Evolutionary conservation across 495 filamentous ascomycete species (phyloP), one percentile per base, ranked within the genome.

Genomic region (Xylaria intraflava): DNA sequence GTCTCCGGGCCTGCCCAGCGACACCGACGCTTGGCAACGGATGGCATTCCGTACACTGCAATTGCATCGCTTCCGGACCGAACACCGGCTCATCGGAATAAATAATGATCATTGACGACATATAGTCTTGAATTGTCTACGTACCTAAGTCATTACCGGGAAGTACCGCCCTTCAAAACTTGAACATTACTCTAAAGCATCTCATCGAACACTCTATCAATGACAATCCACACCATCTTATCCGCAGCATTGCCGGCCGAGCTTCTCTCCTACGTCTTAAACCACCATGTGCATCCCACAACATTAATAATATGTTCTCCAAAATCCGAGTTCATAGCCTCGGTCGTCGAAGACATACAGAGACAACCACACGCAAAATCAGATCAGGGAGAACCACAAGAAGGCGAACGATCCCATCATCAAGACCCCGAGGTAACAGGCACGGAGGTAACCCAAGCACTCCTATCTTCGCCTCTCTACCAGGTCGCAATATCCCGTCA

Each of bases 251-350:
- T 74, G 20, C 76, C 81, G 10, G 68, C 79, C 6, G 80, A 84
- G 56, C 78, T 93, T 50, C 69, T 94, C 20, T 69, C 76, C 48
- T 78, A 81, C 61, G 65, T 92, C 24, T 69, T 95, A 30, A 58
- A 80, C 30, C 65, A 72, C 24, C 77, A 83, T 60, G 45, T 61
- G 33, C 62, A 69, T 55, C 73, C 80, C 2, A 84, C 80, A 1
- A 82, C 79, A 0, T 66, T 95, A 12, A 67, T 95, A 46, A 73
- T 94, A 64, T 93, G 90, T 66, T 80, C 79, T 6, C 77, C 80
- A 14, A 80, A 80, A 40, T 66, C 78, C 3, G 74, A 72, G 14
- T 94, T 95, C 53, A 68, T 93, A 17, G 59, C 66, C 27, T 61
- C 70, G 26, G 67, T 76, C 29, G 54, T 68, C 41, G 53, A 68